These are phyloP conservation scores for Botryobasidium botryosum DNA, from an alignment of 768 basidiomycete species.

Conservation along the genomic window DNA sequence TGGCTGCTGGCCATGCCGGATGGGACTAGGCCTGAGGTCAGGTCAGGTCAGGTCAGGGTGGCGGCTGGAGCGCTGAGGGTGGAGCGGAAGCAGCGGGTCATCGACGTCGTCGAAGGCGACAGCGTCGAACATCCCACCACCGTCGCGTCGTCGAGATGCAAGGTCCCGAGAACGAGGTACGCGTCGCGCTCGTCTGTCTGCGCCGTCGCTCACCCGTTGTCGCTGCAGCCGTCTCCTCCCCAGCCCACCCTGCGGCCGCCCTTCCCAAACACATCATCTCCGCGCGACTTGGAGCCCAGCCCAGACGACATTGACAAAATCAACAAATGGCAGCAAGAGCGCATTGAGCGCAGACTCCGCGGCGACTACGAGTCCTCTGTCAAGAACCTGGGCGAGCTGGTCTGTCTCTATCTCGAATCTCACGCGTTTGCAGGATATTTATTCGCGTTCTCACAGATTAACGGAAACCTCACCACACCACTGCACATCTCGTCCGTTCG, in stretches of 20 bases:
- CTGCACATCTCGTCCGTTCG: constrained; percentile 60
- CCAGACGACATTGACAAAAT: constrained; percentile 35
- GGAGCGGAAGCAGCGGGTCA: too few species aligned
- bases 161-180: too few species aligned
- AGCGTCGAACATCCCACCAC: too few species aligned
- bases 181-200: too few species aligned
- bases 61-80: too few species aligned
- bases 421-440: constrained; percentile 47
- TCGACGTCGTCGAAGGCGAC: too few species aligned
- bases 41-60: too few species aligned
- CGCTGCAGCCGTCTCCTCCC: too few species aligned
- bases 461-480: constrained; percentile 45
- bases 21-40: too few species aligned
- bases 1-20: too few species aligned
- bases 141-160: too few species aligned
- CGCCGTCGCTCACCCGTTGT: too few species aligned
- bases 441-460: constrained; percentile 30
- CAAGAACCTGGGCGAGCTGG: constrained; percentile 43
- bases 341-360: constrained; percentile 45
- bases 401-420: constrained; percentile 19
- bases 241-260: constrained; percentile 30
- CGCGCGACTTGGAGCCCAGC: constrained; percentile 37
- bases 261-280: constrained; percentile 35
- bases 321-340: constrained; percentile 54
- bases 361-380: constrained; percentile 67